These are phyloP conservation scores for Volvariella surrecta DNA, from an alignment of 1,284 basidiomycete species.

Conservation along the genomic window DNA sequence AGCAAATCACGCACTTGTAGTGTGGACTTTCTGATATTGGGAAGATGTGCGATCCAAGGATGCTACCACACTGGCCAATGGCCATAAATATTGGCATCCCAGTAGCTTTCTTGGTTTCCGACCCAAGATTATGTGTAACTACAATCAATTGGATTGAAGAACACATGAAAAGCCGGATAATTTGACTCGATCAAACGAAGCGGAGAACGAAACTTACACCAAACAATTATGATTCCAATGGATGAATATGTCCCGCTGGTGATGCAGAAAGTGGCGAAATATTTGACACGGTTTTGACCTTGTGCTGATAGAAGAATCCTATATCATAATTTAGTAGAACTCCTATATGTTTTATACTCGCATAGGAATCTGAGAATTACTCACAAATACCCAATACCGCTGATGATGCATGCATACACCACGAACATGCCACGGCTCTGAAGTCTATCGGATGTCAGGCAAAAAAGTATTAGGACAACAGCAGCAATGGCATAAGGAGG, in stretches of 20 bases:
- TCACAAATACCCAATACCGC: slow-evolving; percentile 60
- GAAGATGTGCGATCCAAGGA: slow-evolving; percentile 66
- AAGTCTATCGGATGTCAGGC: slow-evolving; percentile 61
- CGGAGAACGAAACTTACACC: slow-evolving; percentile 44
- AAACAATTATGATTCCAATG: slow-evolving; percentile 60
- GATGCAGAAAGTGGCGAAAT: slow-evolving; percentile 65
- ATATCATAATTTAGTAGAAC: neutral
- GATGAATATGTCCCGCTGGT: slow-evolving; percentile 62
- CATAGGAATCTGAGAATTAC: slow-evolving; percentile 13
- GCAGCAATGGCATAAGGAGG: slow-evolving; percentile 76
- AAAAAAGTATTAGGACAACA: slow-evolving; percentile 54
- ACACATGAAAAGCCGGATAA: neutral
- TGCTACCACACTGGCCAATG: slow-evolving; percentile 66
- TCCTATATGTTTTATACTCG: neutral
- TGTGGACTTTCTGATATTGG: slow-evolving; percentile 53
- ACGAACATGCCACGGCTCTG: slow-evolving; percentile 66
- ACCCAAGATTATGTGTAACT: slow-evolving; percentile 71
- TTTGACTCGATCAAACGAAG: neutral
- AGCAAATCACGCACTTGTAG: slow-evolving; percentile 40
- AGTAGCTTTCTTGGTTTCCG: slow-evolving; percentile 69
- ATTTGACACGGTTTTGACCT: slow-evolving; percentile 41
- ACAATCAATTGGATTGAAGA: slow-evolving; percentile 1
- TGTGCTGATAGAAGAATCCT: slow-evolving; percentile 44
- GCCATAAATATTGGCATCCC: slow-evolving; percentile 71
- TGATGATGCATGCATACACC: slow-evolving; percentile 36